Conservation (phyloP, 2,329 filamentous ascomycete genomes). For the Aschersonia sp. region DNA sequence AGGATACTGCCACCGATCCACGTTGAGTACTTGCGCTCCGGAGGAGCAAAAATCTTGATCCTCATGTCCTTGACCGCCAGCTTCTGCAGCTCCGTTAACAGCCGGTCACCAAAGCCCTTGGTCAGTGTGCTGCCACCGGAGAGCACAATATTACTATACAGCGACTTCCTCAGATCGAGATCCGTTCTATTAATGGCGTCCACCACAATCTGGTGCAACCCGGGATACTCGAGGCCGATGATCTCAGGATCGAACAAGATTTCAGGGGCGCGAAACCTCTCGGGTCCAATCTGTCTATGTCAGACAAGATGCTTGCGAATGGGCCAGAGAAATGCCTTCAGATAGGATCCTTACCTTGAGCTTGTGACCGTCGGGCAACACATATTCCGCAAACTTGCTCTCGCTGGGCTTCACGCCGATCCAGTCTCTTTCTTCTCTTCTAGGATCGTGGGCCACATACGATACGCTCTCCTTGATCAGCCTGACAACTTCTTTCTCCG, state of each 20-base stretch:
- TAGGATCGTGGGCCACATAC: conserved; percentile 82
- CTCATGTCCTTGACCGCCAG: conserved; percentile 97
- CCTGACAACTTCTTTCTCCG: conserved; percentile 97
- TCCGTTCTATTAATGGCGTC: conserved; percentile 92
- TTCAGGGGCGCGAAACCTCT: conserved; percentile 90
- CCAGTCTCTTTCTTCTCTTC: conserved; percentile 96
- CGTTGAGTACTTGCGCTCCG: conserved; percentile 94
- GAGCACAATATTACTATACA: conserved; percentile 94
- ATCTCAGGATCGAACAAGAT: conserved; percentile 97
- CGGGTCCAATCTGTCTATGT: conserved; percentile 58
- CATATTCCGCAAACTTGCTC: conserved; percentile 72
- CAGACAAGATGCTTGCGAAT: conserved; percentile 4
- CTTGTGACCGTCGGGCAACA: conserved; percentile 82
- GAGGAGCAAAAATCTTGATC: conserved; percentile 97
- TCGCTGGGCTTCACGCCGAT: conserved; percentile 62
- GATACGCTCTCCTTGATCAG: conserved; percentile 91
- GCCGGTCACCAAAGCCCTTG: conserved; percentile 87
- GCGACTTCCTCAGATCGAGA: conserved; percentile 81
- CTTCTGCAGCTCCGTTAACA: conserved; percentile 83
- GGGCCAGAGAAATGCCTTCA: not conserved
- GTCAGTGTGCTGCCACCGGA: conserved; percentile 93
- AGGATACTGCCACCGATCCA: conserved; percentile 98
- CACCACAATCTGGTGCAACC: conserved; percentile 94
- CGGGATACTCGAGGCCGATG: conserved; percentile 91
- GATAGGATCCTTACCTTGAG: conserved; percentile 49